Percentiles rank a stretch among this genome's conserved stretches.
Evolutionary conservation across 2,329 filamentous ascomycete species (phyloP).

Genomic region (Thielaviopsis punctulata): DNA sequence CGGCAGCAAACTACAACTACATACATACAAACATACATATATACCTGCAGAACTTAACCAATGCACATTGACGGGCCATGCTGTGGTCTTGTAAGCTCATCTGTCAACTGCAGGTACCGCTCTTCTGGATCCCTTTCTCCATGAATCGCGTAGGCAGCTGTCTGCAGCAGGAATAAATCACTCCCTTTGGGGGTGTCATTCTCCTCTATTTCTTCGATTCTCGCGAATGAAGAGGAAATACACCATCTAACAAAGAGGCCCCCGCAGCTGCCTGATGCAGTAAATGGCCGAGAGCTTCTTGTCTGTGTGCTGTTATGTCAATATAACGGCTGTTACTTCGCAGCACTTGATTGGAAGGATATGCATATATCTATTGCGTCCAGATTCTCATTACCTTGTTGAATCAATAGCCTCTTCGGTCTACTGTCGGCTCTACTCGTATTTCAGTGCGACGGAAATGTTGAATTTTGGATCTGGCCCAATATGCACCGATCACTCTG

Average conservation of each 20-base stretch:
- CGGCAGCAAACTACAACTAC: neutral
- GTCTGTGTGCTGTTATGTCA: neutral
- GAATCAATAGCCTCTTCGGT: neutral
- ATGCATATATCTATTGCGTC: too few species aligned
- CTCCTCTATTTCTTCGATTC: neutral
- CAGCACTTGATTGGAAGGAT: neutral
- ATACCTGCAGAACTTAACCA: too few species aligned
- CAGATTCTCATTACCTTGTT: neutral
- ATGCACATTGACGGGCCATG: neutral
- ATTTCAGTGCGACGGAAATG: neutral
- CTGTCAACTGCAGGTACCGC: neutral
- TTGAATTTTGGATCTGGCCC: neutral
- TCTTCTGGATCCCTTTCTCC: neutral
- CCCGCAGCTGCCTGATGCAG: neutral
- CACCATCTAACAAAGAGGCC: neutral
- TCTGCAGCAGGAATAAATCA: too few species aligned
- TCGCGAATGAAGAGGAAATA: too few species aligned
- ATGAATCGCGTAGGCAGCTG: neutral
- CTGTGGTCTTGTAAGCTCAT: neutral
- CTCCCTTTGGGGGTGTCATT: neutral
- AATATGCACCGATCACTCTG: neutral
- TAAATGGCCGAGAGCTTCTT: neutral
- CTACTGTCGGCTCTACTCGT: too few species aligned
- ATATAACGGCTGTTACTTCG: too few species aligned
- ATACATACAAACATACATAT: too few species aligned